phyloP scores from a whole-genome alignment of 2,329 filamentous ascomycete species.

The Pseudogymnoascus sp. region DNA sequence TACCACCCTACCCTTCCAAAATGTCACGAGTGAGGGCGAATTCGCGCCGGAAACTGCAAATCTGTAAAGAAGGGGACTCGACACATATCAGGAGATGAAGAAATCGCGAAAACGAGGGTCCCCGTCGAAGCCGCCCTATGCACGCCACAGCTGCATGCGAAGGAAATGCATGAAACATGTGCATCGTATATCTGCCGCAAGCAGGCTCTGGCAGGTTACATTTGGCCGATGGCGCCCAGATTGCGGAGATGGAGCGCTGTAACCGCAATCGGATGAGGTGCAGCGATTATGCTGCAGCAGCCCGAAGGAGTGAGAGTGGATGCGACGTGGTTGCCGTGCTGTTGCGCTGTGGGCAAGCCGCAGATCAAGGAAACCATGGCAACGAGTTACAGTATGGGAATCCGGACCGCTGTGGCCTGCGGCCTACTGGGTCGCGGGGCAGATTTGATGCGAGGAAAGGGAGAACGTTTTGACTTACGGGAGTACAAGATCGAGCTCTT shows the following conservation, averaged over 20 bases:
- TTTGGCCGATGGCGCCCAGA: background rate
- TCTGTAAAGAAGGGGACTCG: background rate
- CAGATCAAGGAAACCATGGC: background rate
- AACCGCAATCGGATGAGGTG: background rate
- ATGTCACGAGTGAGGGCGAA: background rate
- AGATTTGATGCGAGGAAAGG: background rate
- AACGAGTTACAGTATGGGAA: background rate
- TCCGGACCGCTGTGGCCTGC: background rate
- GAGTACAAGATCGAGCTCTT: background rate
- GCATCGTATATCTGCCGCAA: conserved; percentile 7
- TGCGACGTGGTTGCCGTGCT: conserved; percentile 8
- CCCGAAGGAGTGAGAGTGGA: background rate
- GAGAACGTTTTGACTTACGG: background rate
- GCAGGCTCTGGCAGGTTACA: background rate
- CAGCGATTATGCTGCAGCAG: background rate
- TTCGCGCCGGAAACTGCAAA: background rate
- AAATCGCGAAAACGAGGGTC: background rate
- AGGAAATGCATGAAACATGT: conserved; percentile 9
- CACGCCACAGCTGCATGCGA: conserved; percentile 6
- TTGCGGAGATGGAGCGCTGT: background rate
- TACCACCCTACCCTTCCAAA: background rate
- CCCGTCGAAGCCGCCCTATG: background rate
- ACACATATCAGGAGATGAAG: background rate
- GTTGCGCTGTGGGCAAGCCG: background rate
- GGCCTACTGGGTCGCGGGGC: background rate